Evolutionary conservation across 2,329 filamentous ascomycete species (phyloP), one percentile per base, ranked within the genome.

Genomic region (Aurifilum marmelostoma): DNA sequence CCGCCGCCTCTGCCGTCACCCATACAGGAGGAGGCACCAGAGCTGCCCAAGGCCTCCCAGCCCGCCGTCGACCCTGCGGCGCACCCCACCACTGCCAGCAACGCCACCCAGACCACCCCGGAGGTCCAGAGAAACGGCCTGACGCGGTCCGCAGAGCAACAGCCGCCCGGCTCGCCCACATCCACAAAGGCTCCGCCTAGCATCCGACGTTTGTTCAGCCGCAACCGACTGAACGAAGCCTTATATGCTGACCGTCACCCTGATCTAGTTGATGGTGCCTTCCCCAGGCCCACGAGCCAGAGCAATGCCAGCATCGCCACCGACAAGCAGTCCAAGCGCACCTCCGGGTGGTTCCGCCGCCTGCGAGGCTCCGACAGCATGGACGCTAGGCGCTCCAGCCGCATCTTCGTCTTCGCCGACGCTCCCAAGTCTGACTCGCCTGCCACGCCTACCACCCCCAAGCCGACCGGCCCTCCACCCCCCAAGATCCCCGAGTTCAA

Each of bases 401-500:
- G 83, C 69, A 72, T 82, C 61, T 80, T 82, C 67, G 79, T 84
- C 60, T 79, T 81, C 32, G 65, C 71, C 56, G 73, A 75, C 73
- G 77, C 72, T 63, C 74, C 76, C 67, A 70, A 63, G 72, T 54
- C 73, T 69, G 24, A 54, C 60, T 58, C 65, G 67, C 58, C 73
- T 69, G 24, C 58, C 60, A 61, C 65, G 67, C 12, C 60, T 63
- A 72, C 75, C 65, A 73, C 72, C 32, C 78, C 79, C 74, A 83
- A 82, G 71, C 77, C 80, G 7, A 72, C 76, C 47, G 84, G 83
- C 14, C 86, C 87, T 11, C 87, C 87, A 67, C 85, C 87, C 50
- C 87, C 87, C 32, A 88, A 85, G 85, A 88, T 89, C 64, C 87
- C 87, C 27, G 87, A 89, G 75, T 79, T 89, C 63, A 81, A 78